Conservation (phyloP, 1,139 yeast species). For the Candida freyschussii region DNA sequence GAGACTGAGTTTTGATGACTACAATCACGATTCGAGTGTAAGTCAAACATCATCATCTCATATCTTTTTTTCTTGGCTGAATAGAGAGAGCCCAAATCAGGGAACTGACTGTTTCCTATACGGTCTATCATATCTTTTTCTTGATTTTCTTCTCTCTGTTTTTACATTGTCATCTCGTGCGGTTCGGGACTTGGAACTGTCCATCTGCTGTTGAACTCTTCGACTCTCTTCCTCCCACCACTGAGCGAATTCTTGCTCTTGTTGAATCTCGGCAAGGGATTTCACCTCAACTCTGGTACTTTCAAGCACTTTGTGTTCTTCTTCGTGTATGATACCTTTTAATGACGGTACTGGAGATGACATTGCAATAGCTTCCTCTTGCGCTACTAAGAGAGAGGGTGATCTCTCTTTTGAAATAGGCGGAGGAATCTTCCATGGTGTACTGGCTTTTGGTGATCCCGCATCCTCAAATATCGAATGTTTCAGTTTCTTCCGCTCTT, state of each 20-base stretch:
- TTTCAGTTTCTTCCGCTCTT: slow-evolving; percentile 23
- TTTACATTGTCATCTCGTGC: neutral
- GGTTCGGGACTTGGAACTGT: slow-evolving; percentile 4
- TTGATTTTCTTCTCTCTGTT: slow-evolving; percentile 5
- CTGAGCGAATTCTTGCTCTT: slow-evolving; percentile 71
- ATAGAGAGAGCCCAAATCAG: slow-evolving; percentile 2
- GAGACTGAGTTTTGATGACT: slow-evolving; percentile 26
- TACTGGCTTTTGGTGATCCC: slow-evolving; percentile 1
- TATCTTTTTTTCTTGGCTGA: neutral
- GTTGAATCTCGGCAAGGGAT: slow-evolving; percentile 62
- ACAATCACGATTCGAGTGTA: too few species aligned
- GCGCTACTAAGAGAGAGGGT: slow-evolving; percentile 16
- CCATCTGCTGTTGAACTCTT: slow-evolving; percentile 46
- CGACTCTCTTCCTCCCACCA: slow-evolving; percentile 81
- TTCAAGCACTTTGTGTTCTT: slow-evolving; percentile 42
- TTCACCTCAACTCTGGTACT: slow-evolving; percentile 29
- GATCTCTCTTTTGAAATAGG: slow-evolving; percentile 4
- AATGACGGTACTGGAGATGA: slow-evolving; percentile 24
- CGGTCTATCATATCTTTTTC: slow-evolving; percentile 8
- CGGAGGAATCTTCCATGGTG: slow-evolving; percentile 20
- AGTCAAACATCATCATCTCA: neutral
- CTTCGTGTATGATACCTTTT: slow-evolving; percentile 40
- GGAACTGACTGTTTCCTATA: slow-evolving; percentile 14
- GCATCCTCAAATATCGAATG: slow-evolving; percentile 11
- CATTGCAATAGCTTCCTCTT: slow-evolving; percentile 17